phyloP scores from a whole-genome alignment of 2,329 filamentous ascomycete species.

The Fusarium sp. region DNA sequence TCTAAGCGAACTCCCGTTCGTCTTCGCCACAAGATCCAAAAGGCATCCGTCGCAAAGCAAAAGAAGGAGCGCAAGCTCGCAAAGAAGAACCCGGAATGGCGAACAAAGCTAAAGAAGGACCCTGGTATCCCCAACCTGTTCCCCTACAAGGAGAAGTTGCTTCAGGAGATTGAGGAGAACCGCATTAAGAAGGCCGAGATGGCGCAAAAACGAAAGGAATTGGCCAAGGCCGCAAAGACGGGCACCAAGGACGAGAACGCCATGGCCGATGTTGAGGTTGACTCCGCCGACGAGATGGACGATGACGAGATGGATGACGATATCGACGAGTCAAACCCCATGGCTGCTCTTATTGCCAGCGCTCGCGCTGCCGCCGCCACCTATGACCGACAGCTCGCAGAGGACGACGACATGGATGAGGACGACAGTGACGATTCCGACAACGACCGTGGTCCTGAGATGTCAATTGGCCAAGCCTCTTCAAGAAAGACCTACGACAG shows the following conservation, averaged over 20 bases:
- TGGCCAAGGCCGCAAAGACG: slow-evolving; percentile 75
- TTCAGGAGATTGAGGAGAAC: slow-evolving; percentile 93
- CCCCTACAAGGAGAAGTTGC: slow-evolving; percentile 95
- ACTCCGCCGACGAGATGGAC: slow-evolving; percentile 61
- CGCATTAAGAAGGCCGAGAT: slow-evolving; percentile 85
- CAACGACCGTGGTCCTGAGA: slow-evolving; percentile 66
- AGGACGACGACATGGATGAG: slow-evolving; percentile 68
- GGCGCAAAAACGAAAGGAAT: slow-evolving; percentile 73
- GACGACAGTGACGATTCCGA: slow-evolving; percentile 56
- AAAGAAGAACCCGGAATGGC: slow-evolving; percentile 98
- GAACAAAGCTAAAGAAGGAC: slow-evolving; percentile 94
- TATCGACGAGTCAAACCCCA: slow-evolving; percentile 81
- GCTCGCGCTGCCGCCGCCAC: slow-evolving; percentile 81
- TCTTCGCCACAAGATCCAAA: slow-evolving; percentile 95
- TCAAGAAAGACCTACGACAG: slow-evolving; percentile 94
- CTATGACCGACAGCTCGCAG: slow-evolving; percentile 74
- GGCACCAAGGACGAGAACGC: slow-evolving; percentile 60
- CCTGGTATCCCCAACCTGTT: slow-evolving; percentile 97
- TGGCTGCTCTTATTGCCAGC: slow-evolving; percentile 90
- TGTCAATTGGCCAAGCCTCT: slow-evolving; percentile 64
- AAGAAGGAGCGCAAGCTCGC: slow-evolving; percentile 87
- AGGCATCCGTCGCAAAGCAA: slow-evolving; percentile 89
- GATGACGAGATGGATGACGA: slow-evolving; percentile 66
- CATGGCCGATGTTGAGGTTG: slow-evolving; percentile 58
- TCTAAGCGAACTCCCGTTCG: slow-evolving; percentile 93